Evolutionary conservation across 176 grass and related monocot genomes (phyloP), one percentile per base, ranked within the genome.

Genomic region (Raddia distichophylla): DNA sequence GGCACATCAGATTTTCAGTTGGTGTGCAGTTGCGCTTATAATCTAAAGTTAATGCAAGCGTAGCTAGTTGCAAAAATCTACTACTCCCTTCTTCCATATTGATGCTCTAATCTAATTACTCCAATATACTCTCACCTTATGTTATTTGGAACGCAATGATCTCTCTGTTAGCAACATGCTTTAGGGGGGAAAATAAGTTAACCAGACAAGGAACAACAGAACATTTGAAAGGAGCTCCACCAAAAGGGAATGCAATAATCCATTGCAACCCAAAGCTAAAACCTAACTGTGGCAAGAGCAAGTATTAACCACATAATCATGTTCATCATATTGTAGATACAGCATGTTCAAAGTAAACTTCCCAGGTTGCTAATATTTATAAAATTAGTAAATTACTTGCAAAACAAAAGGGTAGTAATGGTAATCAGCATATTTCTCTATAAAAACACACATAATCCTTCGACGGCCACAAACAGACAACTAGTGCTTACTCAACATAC

Each of bases 401-500:
- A 64, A 35, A 64, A 64, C 35, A 27, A 64, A 14, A 12, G 12
- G 10, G 33, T 11, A 35, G 12, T 64, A 35, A 34, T 4, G 14
- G 61, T 27, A 64, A 11, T 35, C 7, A 7, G 7, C 12, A 61
- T 35, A 18, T 72, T 53, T 54, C 40, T 49, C 18, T 62, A 71
- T 12, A 53, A 61, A 9, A 64, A 33, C 32, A 14, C 5, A 11
- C 74, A 50, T 46, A 52, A 60, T 34, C 32, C 1, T 32, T 64
- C 5, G 62, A 20, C 33, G 37, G 13, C 33, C 62, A 64, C 13
- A 64, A 37, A 64, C 44, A 43, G 48, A 19, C 12, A 56, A 68
- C 86, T 66, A 5, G 48, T 67, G 62, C 66, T 67, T 84, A 75
- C 75, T 63, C 5, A 89, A 75, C 33, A 69, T 94, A 97, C 95